Evolutionary conservation across 257 asterid species (phyloP).

Genomic region (Solanum commersonii): DNA sequence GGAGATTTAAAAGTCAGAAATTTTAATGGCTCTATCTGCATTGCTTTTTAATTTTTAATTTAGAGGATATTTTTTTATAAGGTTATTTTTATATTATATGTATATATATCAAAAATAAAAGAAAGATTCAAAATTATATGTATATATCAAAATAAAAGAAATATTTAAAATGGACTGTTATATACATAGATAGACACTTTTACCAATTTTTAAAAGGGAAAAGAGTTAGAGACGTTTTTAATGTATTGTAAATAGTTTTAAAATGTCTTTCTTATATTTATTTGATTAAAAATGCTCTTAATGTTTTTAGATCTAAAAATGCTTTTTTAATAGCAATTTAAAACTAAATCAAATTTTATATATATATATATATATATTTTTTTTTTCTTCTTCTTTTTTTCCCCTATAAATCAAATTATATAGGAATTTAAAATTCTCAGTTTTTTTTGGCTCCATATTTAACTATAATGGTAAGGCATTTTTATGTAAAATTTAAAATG

Average conservation of each 20-base stretch:
- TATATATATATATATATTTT: too few species aligned
- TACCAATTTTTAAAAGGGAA: background rate
- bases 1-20: slow-evolving; percentile 76
- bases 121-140: background rate
- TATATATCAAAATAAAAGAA: background rate
- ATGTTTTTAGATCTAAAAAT: background rate
- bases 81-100: background rate
- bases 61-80: background rate
- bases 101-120: background rate
- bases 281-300: too few species aligned
- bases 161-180: background rate
- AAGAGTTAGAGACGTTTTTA: background rate
- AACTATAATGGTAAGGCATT: too few species aligned
- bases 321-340: background rate
- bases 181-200: background rate
- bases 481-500: too few species aligned
- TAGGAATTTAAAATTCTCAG: too few species aligned
- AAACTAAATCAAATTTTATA: background rate
- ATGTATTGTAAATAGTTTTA: background rate
- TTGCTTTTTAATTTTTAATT: background rate
- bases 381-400: too few species aligned
- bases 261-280: too few species aligned
- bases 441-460: too few species aligned
- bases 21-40: slow-evolving; percentile 3
- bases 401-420: too few species aligned